Evolutionary conservation across 345 rosid species (phyloP).

Genomic region (Camelina hispida): DNA sequence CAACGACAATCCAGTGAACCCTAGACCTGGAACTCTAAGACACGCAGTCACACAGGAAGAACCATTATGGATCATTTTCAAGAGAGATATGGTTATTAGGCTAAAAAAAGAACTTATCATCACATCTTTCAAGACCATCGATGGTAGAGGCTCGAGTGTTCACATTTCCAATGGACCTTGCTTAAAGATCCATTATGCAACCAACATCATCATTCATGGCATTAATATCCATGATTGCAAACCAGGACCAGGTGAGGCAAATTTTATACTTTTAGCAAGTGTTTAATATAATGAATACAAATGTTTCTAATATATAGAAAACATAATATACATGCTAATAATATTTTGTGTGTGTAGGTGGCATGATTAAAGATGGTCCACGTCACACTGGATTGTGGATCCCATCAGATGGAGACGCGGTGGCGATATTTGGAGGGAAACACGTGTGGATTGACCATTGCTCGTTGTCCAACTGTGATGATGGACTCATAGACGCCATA

Average conservation of each 20-base stretch:
- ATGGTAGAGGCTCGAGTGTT: slow-evolving; percentile 81
- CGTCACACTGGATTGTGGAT: slow-evolving; percentile 62
- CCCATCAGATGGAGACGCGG: slow-evolving; percentile 70
- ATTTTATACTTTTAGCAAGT: background rate
- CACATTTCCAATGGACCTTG: slow-evolving; percentile 80
- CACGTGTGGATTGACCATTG: slow-evolving; percentile 81
- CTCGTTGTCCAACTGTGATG: slow-evolving; percentile 72
- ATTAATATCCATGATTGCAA: slow-evolving; percentile 77
- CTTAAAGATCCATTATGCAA: slow-evolving; percentile 63
- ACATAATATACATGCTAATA: slow-evolving; percentile 4
- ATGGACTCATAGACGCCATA: slow-evolving; percentile 79
- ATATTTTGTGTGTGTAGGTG: slow-evolving; percentile 28
- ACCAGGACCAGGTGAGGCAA: slow-evolving; percentile 41
- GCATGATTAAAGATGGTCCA: slow-evolving; percentile 60
- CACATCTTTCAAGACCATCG: slow-evolving; percentile 76
- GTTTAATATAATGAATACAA: too few relatives aligned
- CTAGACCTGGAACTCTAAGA: slow-evolving; percentile 73
- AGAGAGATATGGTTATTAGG: slow-evolving; percentile 73
- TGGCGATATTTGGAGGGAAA: slow-evolving; percentile 58
- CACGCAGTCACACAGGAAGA: slow-evolving; percentile 75
- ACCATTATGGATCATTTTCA: slow-evolving; percentile 79
- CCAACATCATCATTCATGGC: slow-evolving; percentile 77
- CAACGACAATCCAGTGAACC: slow-evolving; percentile 61
- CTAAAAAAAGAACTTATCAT: slow-evolving; percentile 66
- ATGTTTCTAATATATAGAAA: too few relatives aligned